Evolutionary conservation across 2,329 filamentous ascomycete species (phyloP).

Genomic region (Bimuria novae-zelandiae): DNA sequence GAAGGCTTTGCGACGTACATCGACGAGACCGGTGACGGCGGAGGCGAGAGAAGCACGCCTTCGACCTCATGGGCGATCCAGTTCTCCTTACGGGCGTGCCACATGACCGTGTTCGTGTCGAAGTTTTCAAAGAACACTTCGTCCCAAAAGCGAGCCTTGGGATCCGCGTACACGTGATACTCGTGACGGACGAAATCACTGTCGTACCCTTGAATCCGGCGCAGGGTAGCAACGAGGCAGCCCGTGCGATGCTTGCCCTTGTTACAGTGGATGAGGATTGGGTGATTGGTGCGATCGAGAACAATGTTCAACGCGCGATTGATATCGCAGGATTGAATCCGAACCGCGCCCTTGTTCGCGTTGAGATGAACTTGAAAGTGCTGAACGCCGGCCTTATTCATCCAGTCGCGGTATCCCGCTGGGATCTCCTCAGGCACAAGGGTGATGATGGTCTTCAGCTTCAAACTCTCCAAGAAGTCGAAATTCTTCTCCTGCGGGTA

Average conservation of each 20-base stretch:
- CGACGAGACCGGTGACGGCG: slow-evolving; percentile 22
- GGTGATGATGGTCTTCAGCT: slow-evolving; percentile 76
- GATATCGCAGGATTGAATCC: slow-evolving; percentile 58
- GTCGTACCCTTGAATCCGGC: slow-evolving; percentile 73
- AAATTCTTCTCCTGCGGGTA: slow-evolving; percentile 76
- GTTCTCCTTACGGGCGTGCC: slow-evolving; percentile 41
- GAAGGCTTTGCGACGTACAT: slow-evolving; percentile 16
- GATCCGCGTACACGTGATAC: slow-evolving; percentile 66
- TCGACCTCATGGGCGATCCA: slow-evolving; percentile 28
- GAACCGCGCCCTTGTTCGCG: slow-evolving; percentile 77
- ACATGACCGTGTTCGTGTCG: slow-evolving; percentile 49
- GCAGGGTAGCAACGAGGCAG: slow-evolving; percentile 80
- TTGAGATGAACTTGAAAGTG: slow-evolving; percentile 78
- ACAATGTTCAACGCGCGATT: slow-evolving; percentile 71
- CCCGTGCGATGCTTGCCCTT: slow-evolving; percentile 93
- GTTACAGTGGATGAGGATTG: slow-evolving; percentile 88
- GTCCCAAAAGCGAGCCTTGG: slow-evolving; percentile 56
- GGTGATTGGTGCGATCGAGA: slow-evolving; percentile 74
- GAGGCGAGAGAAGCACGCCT: slow-evolving; percentile 28
- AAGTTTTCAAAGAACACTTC: slow-evolving; percentile 52
- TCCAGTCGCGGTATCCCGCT: slow-evolving; percentile 62
- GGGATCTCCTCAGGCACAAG: slow-evolving; percentile 57
- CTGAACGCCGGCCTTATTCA: slow-evolving; percentile 68
- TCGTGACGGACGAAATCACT: slow-evolving; percentile 68
- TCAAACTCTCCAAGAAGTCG: slow-evolving; percentile 67